Evolutionary conservation across 2,329 filamentous ascomycete genomes (phyloP), one percentile per base, ranked within the genome.

Genomic region (Curvularia lunata): DNA sequence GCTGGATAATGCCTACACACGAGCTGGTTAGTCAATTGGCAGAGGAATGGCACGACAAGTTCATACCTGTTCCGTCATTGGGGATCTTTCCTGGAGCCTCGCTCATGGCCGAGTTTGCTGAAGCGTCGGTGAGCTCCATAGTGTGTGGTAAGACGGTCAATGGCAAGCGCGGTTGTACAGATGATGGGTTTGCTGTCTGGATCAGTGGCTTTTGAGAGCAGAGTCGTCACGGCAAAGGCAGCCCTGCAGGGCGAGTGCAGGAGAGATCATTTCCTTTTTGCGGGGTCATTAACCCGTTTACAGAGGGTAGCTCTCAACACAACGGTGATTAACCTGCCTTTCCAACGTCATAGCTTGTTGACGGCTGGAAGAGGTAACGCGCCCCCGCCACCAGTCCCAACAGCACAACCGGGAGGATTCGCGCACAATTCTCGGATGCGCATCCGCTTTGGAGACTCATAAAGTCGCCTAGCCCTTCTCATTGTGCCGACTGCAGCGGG

Each of bases 1-100:
- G 84, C 76, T 91, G 81, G 64, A 96, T 79, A 51, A 97, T 92
- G 68, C 94, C 95, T 96, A 73, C 7, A 41, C n/a, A 52, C 73
- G 55, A 54, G 72, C 55, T 30, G 72, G 70, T 67, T 47, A 70
- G 64, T 59, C 46, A 53, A 62, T 58, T 63, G 56, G 40, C 19
- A 13, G 3, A 46, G 5, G n/a, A 46, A 19, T 32, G 16, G 30
- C 13, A 30, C 34, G 8, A 16, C 27, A 12, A 27, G 48, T n/a
- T 27, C 55, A 64, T 77, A 91, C 90, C 90, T 59, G 90, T 91
- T 76, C 89, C 89, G 72, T 92, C 90, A 49, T 84, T 86, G 49
- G 88, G 84, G 43, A 87, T 77, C 47, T 84, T 78, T 58, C 79
- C 80, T 27, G 82, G 78, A 52, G 81, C 77, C 58, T 80, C 79